These are phyloP conservation scores for Mortierella sp. DNA, from an alignment of 371 early-diverging fungal species.

Conservation along the genomic window DNA sequence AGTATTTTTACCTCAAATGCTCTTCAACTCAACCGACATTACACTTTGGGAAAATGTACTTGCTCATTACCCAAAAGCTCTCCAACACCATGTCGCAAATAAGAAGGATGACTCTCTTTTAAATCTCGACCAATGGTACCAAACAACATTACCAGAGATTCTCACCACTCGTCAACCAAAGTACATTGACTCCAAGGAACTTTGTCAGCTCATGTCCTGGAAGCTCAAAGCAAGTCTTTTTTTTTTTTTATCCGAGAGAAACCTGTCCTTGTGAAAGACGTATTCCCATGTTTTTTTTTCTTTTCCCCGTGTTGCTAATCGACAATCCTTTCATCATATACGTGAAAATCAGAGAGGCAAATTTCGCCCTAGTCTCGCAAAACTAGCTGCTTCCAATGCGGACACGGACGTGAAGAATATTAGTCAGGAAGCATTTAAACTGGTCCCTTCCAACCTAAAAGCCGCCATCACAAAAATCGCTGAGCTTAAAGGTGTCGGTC, in stretches of 20 bases:
- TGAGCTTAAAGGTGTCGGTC: conserved; percentile 54
- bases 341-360: conserved; percentile 40
- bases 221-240: conserved; percentile 43
- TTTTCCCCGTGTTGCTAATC: background rate
- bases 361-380: conserved; percentile 45
- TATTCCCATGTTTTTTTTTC: background rate
- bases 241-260: background rate
- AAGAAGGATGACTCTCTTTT: conserved; percentile 41
- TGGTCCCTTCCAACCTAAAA: conserved; percentile 23
- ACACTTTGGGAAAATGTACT: conserved; percentile 32
- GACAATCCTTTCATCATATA: background rate
- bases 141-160: conserved; percentile 21
- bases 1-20: conserved; percentile 9
- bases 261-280: background rate
- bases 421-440: conserved; percentile 38
- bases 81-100: conserved; percentile 32
- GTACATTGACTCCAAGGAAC: conserved; percentile 31
- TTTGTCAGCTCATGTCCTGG: conserved; percentile 50
- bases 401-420: conserved; percentile 33
- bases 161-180: conserved; percentile 24
- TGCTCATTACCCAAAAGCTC: conserved; percentile 33
- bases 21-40: conserved; percentile 31
- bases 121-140: conserved; percentile 54
- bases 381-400: conserved; percentile 33
- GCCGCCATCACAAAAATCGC: conserved; percentile 45